phyloP scores from a whole-genome alignment of 2,329 filamentous ascomycete species.

The Fusarium mexicanum region DNA sequence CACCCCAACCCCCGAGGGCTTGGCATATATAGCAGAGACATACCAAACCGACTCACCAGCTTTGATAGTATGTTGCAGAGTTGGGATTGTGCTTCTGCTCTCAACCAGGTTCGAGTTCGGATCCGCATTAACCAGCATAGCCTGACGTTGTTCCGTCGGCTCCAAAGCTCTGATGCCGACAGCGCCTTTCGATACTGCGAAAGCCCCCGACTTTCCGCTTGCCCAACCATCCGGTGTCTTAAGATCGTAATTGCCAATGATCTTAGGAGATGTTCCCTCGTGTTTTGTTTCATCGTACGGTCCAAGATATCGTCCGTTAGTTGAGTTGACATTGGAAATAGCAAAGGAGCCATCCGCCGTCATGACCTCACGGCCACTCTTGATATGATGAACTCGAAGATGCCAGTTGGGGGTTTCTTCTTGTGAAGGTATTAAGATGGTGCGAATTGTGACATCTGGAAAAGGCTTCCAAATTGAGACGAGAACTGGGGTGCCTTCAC shows the following conservation, averaged over 20 bases:
- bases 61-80: slow-evolving; percentile 69
- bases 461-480: slow-evolving; percentile 78
- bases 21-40: slow-evolving; percentile 75
- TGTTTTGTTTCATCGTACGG: slow-evolving; percentile 55
- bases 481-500: slow-evolving; percentile 66
- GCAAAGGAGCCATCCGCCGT: slow-evolving; percentile 81
- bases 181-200: slow-evolving; percentile 65
- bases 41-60: slow-evolving; percentile 71
- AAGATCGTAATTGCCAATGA: slow-evolving; percentile 70
- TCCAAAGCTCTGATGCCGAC: slow-evolving; percentile 68
- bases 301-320: slow-evolving; percentile 61
- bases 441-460: slow-evolving; percentile 72
- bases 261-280: slow-evolving; percentile 63
- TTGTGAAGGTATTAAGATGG: slow-evolving; percentile 70
- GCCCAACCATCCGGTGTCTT: slow-evolving; percentile 63
- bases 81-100: slow-evolving; percentile 76
- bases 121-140: slow-evolving; percentile 77
- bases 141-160: slow-evolving; percentile 59
- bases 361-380: slow-evolving; percentile 68
- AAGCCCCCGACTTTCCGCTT: slow-evolving; percentile 61
- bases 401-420: slow-evolving; percentile 74
- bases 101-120: slow-evolving; percentile 82
- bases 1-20: slow-evolving; percentile 66
- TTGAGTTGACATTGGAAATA: slow-evolving; percentile 64
- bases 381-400: slow-evolving; percentile 70